Conservation (phyloP, 805 yeast species). For the Pichia manshurica region DNA sequence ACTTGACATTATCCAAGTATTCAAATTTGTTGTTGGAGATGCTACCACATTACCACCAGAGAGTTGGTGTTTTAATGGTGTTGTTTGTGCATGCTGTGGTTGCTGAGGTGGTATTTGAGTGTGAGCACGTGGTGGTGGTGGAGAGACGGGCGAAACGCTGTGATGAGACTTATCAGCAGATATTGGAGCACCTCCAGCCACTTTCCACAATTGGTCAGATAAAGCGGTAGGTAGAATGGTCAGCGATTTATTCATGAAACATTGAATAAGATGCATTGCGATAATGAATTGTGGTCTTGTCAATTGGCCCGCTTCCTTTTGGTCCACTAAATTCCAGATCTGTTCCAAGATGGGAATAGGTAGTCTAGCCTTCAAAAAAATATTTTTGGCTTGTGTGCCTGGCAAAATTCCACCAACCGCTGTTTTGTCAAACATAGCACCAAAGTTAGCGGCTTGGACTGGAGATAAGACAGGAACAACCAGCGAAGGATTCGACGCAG, state of each 20-base stretch:
- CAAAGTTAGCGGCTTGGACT: conserved; percentile 56
- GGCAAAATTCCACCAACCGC: conserved; percentile 49
- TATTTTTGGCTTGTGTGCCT: conserved; percentile 78
- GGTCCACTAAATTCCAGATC: conserved; percentile 86
- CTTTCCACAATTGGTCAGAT: conserved; percentile 31
- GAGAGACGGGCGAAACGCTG: conserved; percentile 15
- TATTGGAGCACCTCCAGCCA: conserved; percentile 19
- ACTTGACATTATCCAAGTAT: conserved; percentile 58
- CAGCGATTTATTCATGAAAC: conserved; percentile 57
- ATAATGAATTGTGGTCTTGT: conserved; percentile 72
- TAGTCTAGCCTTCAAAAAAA: conserved; percentile 82
- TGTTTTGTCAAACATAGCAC: conserved; percentile 69
- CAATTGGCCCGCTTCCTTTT: conserved; percentile 65
- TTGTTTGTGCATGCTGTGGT: not conserved
- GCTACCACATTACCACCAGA: conserved; percentile 10
- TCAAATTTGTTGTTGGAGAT: conserved; percentile 20
- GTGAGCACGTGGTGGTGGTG: conserved; percentile 10
- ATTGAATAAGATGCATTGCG: conserved; percentile 94
- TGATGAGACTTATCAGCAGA: conserved; percentile 10
- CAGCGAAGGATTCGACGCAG: conserved; percentile 15
- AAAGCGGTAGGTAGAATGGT: conserved; percentile 35
- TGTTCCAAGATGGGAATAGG: conserved; percentile 74
- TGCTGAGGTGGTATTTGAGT: not conserved
- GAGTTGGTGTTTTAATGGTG: conserved; percentile 12
- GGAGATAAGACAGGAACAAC: conserved; percentile 49